Percentiles rank a stretch among this genome's conserved stretches.
These are phyloP conservation scores for Astragalus membranaceus DNA, from an alignment of 306 rosid species.

Conservation along the genomic window DNA sequence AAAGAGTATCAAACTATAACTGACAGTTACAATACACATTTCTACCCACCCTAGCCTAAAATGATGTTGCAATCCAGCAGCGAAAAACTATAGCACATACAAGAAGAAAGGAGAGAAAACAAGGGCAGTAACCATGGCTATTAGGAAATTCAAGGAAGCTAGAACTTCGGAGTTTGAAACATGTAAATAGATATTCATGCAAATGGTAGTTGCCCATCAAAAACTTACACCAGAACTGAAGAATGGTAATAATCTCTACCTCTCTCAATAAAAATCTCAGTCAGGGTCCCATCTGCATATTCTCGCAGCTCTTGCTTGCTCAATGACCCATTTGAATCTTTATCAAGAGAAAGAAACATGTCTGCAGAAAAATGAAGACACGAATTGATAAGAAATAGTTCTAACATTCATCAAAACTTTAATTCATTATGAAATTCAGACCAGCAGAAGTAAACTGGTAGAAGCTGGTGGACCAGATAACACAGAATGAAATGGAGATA, in stretches of 20 bases:
- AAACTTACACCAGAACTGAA: neutral
- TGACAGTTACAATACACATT: neutral
- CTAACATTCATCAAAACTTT: neutral
- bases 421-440: neutral
- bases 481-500: neutral
- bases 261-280: slow-evolving; percentile 95
- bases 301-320: slow-evolving; percentile 97
- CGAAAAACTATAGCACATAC: neutral
- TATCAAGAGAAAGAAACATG: slow-evolving; percentile 89
- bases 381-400: neutral
- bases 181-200: neutral
- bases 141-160: slow-evolving; percentile 1
- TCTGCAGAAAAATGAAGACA: slow-evolving; percentile 43
- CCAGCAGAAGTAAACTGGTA: neutral
- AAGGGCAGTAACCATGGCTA: neutral
- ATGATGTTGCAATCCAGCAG: neutral
- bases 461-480: neutral
- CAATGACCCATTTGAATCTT: slow-evolving; percentile 69
- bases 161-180: neutral
- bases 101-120: neutral
- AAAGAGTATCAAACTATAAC: neutral
- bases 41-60: neutral
- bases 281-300: slow-evolving; percentile 93
- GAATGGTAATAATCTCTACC: slow-evolving; percentile 35
- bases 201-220: neutral